Evolutionary conservation across 73 alveolate genomes (phyloP), one percentile per base, ranked within the genome.

Genomic region (Stentor coeruleus): DNA sequence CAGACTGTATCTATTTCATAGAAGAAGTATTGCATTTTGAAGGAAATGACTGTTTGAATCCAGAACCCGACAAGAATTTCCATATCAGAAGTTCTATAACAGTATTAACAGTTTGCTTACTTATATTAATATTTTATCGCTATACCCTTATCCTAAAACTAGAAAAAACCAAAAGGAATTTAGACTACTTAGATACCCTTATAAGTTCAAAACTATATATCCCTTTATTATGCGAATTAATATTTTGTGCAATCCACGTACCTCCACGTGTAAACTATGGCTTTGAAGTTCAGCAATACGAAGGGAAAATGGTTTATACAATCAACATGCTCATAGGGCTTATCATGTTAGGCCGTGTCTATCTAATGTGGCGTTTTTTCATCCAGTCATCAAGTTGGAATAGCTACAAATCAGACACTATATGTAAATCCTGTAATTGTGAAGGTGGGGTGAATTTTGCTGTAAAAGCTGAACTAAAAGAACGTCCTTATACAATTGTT

Each of bases 371-470:
- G 90, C 81, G 95, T 76, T 83, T 59, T 59, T 93, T 88, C 86
- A 95, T 96, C 20, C 85, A 91, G 81, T 93, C 88, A 42, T 88
- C 97, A 35, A 91, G 88, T 73, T 93, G 98, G 98, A 92, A 92
- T 49, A 93, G 89, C 38, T 96, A 85, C 6, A 84, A 87, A 74
- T 94, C 98, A 26, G 88, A 91, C 0, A 84, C 88, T 66, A 92
- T 93, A 30, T 93, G 98, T 60, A 85, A 85, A 58, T 94, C 91
- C 85, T 91, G 98, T 60, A 90, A 88, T 66, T 90, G 95, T 59
- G 76, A 87, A 59, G 96, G 97, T 33, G 97, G 97, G 49, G 82
- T 91, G 41, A 87, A 87, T 39, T 93, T 93, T 81, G 93, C 98
- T 11, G 89, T 89, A 55, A 91, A 91, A 74, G 94, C 96, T 35